These are phyloP conservation scores for Pulveroboletus ravenelii DNA, from an alignment of 768 basidiomycete genomes.

Conservation along the genomic window DNA sequence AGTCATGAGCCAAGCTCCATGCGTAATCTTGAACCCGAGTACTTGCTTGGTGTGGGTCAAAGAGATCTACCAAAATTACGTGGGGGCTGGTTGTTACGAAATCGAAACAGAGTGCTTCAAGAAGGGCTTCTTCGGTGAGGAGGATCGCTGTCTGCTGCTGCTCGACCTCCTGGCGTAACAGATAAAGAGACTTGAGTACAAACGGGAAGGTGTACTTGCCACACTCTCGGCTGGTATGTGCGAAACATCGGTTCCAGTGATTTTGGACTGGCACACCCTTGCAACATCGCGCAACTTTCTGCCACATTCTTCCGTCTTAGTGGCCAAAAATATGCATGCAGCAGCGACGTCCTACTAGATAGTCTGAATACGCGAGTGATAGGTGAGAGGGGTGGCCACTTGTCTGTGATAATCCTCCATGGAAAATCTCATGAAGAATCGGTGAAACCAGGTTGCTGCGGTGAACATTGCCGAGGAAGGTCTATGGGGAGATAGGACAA, in stretches of 20 bases:
- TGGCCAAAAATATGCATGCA: constrained; percentile 81
- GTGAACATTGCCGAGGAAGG: constrained; percentile 80
- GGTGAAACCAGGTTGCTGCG: constrained; percentile 86
- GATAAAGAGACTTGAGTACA: not conserved
- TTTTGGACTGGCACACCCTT: constrained; percentile 66
- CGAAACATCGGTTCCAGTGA: constrained; percentile 48
- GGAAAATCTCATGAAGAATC: constrained; percentile 85
- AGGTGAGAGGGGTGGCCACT: constrained; percentile 18
- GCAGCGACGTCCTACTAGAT: constrained; percentile 69
- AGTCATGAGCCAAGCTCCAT: constrained; percentile 86
- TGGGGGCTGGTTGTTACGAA: constrained; percentile 77
- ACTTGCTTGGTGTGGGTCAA: constrained; percentile 50
- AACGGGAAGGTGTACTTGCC: constrained; percentile 37
- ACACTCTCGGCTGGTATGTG: constrained; percentile 60
- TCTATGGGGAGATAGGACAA: constrained; percentile 35
- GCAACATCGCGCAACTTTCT: constrained; percentile 85
- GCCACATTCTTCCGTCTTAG: constrained; percentile 89
- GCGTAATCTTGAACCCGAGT: constrained; percentile 62
- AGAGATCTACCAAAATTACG: constrained; percentile 67
- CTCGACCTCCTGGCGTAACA: constrained; percentile 62
- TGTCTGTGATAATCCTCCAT: constrained; percentile 84
- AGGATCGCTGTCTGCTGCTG: constrained; percentile 65
- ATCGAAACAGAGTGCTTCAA: constrained; percentile 85
- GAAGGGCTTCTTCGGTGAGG: constrained; percentile 68
- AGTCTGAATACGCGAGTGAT: constrained; percentile 9